These are phyloP conservation scores for Epichloe sylvatica DNA, from an alignment of 2,329 filamentous ascomycete species.

Conservation along the genomic window DNA sequence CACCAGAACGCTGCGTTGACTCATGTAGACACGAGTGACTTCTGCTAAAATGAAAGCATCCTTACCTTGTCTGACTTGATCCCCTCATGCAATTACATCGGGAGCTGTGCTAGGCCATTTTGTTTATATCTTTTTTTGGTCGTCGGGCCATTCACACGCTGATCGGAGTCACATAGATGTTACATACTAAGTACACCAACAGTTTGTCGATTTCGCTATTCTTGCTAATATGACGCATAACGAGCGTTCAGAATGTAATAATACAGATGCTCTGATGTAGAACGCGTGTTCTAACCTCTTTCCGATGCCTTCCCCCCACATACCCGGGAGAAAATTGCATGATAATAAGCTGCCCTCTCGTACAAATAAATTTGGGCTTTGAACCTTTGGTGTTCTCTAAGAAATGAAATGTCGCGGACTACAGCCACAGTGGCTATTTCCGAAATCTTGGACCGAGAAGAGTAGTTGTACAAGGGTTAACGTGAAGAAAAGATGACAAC, in stretches of 20 bases:
- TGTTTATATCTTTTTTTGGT: not conserved
- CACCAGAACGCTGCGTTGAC: not conserved
- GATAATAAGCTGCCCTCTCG: not conserved
- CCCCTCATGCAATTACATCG: not conserved
- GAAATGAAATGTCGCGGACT: not conserved
- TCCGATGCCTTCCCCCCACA: not conserved
- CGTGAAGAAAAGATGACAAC: conserved; percentile 3
- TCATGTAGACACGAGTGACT: not conserved
- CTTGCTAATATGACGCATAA: not conserved
- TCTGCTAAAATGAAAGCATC: not conserved
- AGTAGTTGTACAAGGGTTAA: conserved; percentile 22
- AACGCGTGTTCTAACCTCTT: not conserved
- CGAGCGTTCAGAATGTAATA: conserved; percentile 2
- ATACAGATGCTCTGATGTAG: not conserved
- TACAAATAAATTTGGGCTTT: not conserved
- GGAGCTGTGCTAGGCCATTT: not conserved
- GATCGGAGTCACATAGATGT: no score
- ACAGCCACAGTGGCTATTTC: not conserved
- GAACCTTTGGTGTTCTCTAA: not conserved
- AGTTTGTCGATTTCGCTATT: not conserved
- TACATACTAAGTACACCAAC: not conserved
- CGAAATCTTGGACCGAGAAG: conserved; percentile 9
- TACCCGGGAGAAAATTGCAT: no score
- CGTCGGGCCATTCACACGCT: no score
- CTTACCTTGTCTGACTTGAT: not conserved